Conservation (phyloP, 768 basidiomycete genomes). For the Tylopilus rubrobrunneus region DNA sequence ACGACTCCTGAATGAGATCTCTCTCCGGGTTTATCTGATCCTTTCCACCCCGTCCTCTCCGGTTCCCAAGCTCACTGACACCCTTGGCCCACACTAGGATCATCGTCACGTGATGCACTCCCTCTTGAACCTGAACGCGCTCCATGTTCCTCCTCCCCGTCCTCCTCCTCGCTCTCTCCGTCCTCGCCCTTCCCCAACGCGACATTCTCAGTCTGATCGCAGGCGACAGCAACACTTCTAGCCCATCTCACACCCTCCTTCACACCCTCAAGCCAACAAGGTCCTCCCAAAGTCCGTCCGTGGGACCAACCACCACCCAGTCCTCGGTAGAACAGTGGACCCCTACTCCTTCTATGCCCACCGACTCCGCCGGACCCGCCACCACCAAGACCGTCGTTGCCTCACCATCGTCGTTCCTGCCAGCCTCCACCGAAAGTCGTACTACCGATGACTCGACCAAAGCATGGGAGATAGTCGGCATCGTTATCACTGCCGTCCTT, state of each 20-base stretch:
- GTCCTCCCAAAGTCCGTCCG: not conserved
- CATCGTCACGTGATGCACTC: not conserved
- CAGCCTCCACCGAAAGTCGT: conserved; percentile 7
- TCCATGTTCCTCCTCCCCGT: not conserved
- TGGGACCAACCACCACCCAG: not conserved
- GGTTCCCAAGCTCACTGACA: not conserved
- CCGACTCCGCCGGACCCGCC: not conserved
- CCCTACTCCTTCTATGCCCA: not conserved
- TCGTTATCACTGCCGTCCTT: conserved; percentile 60
- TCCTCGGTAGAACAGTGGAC: not conserved
- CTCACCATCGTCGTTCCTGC: not conserved
- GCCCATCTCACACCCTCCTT: not conserved
- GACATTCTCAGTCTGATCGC: conserved; percentile 19
- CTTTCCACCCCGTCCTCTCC: not conserved
- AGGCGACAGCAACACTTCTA: not conserved
- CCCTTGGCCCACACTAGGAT: not conserved
- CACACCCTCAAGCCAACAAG: not conserved
- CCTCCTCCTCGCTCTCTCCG: not conserved
- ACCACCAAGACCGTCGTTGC: not conserved
- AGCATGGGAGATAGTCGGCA: conserved; percentile 69
- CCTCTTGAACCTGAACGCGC: not conserved
- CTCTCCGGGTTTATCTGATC: not conserved
- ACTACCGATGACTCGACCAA: conserved; percentile 39
- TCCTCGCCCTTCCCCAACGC: not conserved
- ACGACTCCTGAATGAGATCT: not conserved